Evolutionary conservation across 2,329 filamentous ascomycete genomes (phyloP).

Genomic region (Fusarium equiseti): DNA sequence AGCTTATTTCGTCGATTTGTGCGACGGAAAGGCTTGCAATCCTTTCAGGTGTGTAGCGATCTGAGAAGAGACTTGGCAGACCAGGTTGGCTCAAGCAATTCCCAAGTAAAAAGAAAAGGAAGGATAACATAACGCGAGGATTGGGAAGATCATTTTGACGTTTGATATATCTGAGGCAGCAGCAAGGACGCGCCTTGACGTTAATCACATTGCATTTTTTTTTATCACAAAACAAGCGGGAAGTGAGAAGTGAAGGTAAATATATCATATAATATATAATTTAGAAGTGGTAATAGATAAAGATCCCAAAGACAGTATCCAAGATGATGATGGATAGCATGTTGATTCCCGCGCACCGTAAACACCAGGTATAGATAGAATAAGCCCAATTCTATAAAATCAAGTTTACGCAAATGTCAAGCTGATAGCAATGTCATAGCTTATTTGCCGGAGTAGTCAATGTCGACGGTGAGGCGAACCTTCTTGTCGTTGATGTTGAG

Average conservation of each 20-base stretch:
- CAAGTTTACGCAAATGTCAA: constrained; percentile 20
- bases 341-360: constrained; percentile 38
- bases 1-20: neutral
- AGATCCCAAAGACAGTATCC: constrained; percentile 41
- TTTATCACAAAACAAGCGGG: neutral
- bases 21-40: neutral
- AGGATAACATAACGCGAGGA: neutral
- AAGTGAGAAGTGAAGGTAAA: constrained; percentile 37
- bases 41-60: neutral
- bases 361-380: constrained; percentile 45
- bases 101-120: neutral
- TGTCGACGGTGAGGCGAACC: constrained; percentile 48
- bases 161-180: neutral
- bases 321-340: constrained; percentile 28
- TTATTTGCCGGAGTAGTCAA: constrained; percentile 48
- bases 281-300: constrained; percentile 32
- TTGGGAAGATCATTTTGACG: neutral
- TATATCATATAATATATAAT: constrained; percentile 45
- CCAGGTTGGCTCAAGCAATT: neutral
- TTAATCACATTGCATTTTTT: accelerated
- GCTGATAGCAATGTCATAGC: neutral
- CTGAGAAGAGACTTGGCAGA: constrained; percentile 7
- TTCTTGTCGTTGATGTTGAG: constrained; percentile 53
- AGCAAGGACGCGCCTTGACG: accelerated
- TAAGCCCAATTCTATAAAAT: constrained; percentile 40